These are phyloP conservation scores for Trichophyton rubrum DNA, from an alignment of 2,329 filamentous ascomycete genomes.

Conservation along the genomic window DNA sequence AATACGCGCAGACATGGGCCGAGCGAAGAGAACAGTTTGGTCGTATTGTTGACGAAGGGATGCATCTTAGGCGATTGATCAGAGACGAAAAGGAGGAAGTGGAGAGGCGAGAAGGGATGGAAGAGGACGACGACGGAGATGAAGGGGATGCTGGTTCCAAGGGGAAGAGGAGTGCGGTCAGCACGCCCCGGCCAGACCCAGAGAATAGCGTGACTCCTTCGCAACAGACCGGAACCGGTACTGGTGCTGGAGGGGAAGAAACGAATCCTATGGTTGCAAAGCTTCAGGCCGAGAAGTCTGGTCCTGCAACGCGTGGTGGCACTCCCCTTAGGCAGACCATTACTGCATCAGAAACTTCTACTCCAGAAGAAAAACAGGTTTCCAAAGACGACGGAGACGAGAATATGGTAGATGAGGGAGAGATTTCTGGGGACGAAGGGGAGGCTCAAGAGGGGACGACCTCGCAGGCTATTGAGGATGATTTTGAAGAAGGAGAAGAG, in stretches of 20 bases:
- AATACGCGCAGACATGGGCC: conserved; percentile 70
- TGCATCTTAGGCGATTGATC: conserved; percentile 70
- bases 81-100: conserved; percentile 93
- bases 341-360: conserved; percentile 14
- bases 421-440: conserved; percentile 27
- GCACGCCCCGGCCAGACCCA: conserved; percentile 39
- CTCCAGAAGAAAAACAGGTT: conserved; percentile 25
- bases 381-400: conserved; percentile 42
- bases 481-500: conserved; percentile 39
- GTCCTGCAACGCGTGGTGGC: conserved; percentile 19
- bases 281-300: conserved; percentile 24
- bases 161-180: conserved; percentile 36
- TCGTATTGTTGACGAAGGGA: conserved; percentile 80
- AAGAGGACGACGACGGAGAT: conserved; percentile 48
- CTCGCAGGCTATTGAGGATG: conserved; percentile 48
- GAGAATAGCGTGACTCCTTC: conserved; percentile 30
- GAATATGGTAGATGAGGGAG: conserved; percentile 45
- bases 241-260: conserved; percentile 10
- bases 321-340: conserved; percentile 28
- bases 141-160: conserved; percentile 40
- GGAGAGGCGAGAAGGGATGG: conserved; percentile 71
- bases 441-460: conserved; percentile 25
- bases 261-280: conserved; percentile 5
- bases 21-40: conserved; percentile 80
- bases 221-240: conserved; percentile 16